Conservation (phyloP, 305 asterid species). For the Solanum hybrid region DNA sequence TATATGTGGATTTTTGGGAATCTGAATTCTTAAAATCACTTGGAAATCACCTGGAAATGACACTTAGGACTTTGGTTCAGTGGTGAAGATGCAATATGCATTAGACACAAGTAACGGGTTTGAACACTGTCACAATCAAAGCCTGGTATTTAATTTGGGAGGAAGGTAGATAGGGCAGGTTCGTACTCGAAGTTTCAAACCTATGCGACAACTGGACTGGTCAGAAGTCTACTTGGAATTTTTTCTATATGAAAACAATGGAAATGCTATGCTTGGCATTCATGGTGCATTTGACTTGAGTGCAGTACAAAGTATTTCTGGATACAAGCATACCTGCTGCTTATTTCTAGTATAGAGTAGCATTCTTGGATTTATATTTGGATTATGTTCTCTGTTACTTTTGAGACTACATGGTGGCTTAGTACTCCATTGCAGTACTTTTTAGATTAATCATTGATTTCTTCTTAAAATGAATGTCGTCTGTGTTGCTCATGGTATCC, state of each 20-base stretch:
- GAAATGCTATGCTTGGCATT: background rate
- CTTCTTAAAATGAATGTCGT: background rate
- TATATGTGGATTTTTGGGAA: background rate
- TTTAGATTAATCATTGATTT: background rate
- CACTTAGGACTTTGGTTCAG: background rate
- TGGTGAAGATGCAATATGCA: background rate
- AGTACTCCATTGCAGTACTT: background rate
- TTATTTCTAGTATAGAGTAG: background rate
- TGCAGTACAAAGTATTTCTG: background rate
- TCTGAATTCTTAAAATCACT: background rate
- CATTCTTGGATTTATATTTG: background rate
- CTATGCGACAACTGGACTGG: background rate
- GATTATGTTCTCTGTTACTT: background rate
- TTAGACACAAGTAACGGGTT: background rate
- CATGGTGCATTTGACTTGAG: background rate
- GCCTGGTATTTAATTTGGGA: background rate
- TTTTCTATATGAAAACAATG: background rate
- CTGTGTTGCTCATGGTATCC: background rate
- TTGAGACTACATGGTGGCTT: background rate
- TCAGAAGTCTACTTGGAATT: background rate
- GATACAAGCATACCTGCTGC: background rate
- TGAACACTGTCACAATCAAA: background rate
- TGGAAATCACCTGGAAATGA: background rate
- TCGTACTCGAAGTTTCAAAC: background rate
- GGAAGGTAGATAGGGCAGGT: background rate